Conservation (phyloP, 2,329 filamentous ascomycete species). For the Dichotomopilus funicola region DNA sequence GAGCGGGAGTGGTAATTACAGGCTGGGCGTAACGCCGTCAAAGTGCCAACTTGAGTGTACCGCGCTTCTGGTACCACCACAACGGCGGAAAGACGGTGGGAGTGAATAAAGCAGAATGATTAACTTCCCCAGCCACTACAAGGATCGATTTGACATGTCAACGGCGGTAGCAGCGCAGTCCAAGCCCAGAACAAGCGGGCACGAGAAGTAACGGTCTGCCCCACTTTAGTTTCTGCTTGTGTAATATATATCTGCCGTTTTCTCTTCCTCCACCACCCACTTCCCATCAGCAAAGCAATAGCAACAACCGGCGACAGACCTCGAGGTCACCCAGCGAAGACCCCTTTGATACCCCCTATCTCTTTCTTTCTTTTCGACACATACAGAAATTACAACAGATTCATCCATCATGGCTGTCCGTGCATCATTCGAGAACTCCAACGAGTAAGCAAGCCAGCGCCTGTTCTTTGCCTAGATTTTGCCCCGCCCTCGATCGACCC, state of each 20-base stretch:
- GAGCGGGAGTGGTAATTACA: too few relatives aligned
- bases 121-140: neutral
- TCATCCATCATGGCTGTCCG: slow-evolving; percentile 54
- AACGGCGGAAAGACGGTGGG: too few relatives aligned
- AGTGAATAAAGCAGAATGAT: too few relatives aligned
- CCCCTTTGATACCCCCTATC: neutral
- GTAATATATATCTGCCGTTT: slow-evolving; percentile 10
- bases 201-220: neutral
- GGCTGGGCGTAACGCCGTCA: too few relatives aligned
- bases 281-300: slow-evolving; percentile 14
- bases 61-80: too few relatives aligned
- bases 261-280: slow-evolving; percentile 8
- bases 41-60: too few relatives aligned
- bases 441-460: slow-evolving; percentile 57
- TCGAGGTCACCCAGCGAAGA: neutral
- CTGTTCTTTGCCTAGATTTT: slow-evolving; percentile 7
- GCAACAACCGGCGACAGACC: slow-evolving; percentile 8
- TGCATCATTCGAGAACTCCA: slow-evolving; percentile 81
- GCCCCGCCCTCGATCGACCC: slow-evolving; percentile 15
- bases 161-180: neutral
- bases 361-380: neutral
- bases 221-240: slow-evolving; percentile 4
- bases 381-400: slow-evolving; percentile 3
- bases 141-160: neutral
- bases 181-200: neutral